phyloP scores from a whole-genome alignment of 257 asterid species.

The Nicotiana otophora region DNA sequence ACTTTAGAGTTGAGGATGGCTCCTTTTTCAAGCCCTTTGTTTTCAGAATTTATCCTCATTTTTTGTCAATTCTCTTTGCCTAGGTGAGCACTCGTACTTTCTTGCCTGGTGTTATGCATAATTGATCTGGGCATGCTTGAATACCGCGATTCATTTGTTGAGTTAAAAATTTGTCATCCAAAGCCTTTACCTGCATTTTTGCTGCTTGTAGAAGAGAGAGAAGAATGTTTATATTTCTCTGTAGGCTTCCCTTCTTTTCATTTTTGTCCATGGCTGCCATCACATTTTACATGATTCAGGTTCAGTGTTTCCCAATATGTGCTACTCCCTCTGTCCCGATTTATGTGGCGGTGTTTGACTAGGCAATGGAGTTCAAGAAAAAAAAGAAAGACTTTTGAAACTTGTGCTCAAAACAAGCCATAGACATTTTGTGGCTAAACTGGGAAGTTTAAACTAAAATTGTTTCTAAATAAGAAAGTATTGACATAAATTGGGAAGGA shows the following conservation, averaged over 20 bases:
- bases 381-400: neutral
- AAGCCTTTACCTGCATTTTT: neutral
- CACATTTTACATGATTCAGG: neutral
- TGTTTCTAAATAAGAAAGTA: too few relatives aligned
- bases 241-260: neutral
- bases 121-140: neutral
- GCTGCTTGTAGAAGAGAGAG: constrained; percentile 1
- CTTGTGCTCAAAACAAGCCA: neutral
- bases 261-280: neutral
- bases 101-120: neutral
- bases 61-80: neutral
- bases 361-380: neutral
- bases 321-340: neutral
- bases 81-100: neutral
- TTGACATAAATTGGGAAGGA: too few relatives aligned
- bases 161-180: neutral
- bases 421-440: neutral
- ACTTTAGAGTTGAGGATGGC: too few relatives aligned
- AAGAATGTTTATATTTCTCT: neutral
- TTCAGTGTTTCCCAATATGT: neutral
- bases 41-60: neutral
- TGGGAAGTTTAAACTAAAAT: too few relatives aligned
- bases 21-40: too few relatives aligned
- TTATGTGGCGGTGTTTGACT: neutral
- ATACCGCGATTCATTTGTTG: neutral